These are phyloP conservation scores for Neurospora africana DNA, from an alignment of 495 filamentous ascomycete species.

Conservation along the genomic window DNA sequence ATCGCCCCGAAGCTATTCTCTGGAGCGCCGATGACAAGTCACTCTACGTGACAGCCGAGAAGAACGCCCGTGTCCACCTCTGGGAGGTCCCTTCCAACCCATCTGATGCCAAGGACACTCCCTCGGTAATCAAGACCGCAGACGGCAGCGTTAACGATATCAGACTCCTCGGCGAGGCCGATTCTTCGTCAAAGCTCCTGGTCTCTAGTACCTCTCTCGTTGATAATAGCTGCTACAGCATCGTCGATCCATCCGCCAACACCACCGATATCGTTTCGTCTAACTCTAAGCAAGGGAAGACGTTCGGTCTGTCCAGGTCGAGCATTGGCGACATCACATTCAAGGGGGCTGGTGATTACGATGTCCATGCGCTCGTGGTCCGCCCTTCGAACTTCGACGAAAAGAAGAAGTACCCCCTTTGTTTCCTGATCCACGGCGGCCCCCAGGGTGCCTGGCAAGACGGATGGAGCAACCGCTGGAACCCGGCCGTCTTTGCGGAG, in stretches of 20 bases:
- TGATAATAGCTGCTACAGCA: slow-evolving; percentile 58
- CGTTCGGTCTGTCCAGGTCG: slow-evolving; percentile 53
- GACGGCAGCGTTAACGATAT: slow-evolving; percentile 52
- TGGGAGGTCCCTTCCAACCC: slow-evolving; percentile 52
- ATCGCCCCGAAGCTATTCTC: slow-evolving; percentile 51
- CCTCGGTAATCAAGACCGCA: slow-evolving; percentile 43
- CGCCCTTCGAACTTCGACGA: slow-evolving; percentile 71
- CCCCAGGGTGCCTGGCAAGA: slow-evolving; percentile 81
- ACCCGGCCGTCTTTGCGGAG: slow-evolving; percentile 82
- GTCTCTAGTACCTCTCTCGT: slow-evolving; percentile 55
- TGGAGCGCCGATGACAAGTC: slow-evolving; percentile 57
- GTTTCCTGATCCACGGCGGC: slow-evolving; percentile 79
- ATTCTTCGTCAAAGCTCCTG: slow-evolving; percentile 45
- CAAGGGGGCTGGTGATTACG: slow-evolving; percentile 36
- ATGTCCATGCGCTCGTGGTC: slow-evolving; percentile 69
- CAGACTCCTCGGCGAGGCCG: slow-evolving; percentile 37
- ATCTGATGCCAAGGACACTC: slow-evolving; percentile 38
- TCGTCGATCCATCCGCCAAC: slow-evolving; percentile 43
- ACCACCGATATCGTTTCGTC: slow-evolving; percentile 48
- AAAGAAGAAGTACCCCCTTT: slow-evolving; percentile 66
- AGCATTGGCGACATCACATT: slow-evolving; percentile 68
- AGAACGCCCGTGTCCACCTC: slow-evolving; percentile 50
- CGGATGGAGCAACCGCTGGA: slow-evolving; percentile 82
- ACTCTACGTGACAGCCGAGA: slow-evolving; percentile 57
- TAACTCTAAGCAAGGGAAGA: slow-evolving; percentile 52